These are phyloP conservation scores for Cercospora janseana DNA, from an alignment of 2,329 filamentous ascomycete species.

Conservation along the genomic window DNA sequence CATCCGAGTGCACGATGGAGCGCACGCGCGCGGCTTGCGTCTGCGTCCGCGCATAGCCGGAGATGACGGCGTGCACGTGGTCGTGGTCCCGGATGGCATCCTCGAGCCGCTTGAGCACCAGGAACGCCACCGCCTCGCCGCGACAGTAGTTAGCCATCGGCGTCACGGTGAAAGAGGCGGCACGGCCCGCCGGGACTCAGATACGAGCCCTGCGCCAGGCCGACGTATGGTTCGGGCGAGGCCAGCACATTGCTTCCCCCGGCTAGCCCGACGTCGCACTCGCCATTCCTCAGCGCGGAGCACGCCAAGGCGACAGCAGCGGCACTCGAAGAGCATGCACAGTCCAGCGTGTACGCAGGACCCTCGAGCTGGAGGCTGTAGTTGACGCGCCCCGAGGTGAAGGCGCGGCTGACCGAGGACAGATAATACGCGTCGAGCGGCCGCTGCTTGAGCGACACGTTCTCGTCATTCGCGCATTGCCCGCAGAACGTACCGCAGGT, in stretches of 20 bases:
- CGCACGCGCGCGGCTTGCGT: too few species aligned
- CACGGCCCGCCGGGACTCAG: constrained; percentile 49
- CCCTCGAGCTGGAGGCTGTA: not conserved
- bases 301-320: constrained; percentile 34
- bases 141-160: constrained; percentile 38
- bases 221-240: constrained; percentile 34
- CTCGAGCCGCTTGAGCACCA: constrained; percentile 34
- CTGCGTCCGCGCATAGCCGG: constrained; percentile 10
- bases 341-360: not conserved
- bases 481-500: not conserved
- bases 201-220: constrained; percentile 42
- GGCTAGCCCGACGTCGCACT: constrained; percentile 36
- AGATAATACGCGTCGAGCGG: not conserved
- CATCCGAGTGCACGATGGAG: not conserved
- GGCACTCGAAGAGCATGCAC: not conserved
- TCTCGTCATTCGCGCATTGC: not conserved
- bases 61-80: constrained; percentile 31
- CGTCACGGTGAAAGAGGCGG: constrained; percentile 39
- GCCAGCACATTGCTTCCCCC: constrained; percentile 40
- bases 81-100: constrained; percentile 37
- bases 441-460: not conserved
- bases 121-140: constrained; percentile 26
- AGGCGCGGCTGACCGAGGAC: not conserved
- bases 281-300: constrained; percentile 29
- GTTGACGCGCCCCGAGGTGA: not conserved